Evolutionary conservation across 2,329 filamentous ascomycete genomes (phyloP).

Genomic region (Mycosphaerella sp.): DNA sequence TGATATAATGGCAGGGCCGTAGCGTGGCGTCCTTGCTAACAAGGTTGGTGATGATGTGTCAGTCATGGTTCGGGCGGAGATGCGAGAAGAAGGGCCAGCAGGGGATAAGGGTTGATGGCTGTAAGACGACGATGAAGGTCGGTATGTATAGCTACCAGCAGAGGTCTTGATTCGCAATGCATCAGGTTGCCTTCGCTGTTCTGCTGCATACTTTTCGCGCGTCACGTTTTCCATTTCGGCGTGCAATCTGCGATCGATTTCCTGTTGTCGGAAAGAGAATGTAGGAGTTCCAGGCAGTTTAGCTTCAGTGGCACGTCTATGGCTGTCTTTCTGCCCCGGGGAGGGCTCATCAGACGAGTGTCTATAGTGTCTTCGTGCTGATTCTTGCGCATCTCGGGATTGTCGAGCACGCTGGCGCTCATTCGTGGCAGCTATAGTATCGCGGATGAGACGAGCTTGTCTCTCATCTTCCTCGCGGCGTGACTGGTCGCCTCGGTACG

Average conservation of each 20-base stretch:
- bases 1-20: constrained; percentile 6
- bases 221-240: constrained; percentile 3
- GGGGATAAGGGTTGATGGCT: neutral
- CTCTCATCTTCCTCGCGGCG: constrained; percentile 9
- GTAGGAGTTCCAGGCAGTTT: constrained; percentile 1
- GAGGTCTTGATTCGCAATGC: constrained; percentile 2
- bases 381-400: constrained; percentile 2
- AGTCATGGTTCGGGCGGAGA: constrained; percentile 10
- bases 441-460: constrained; percentile 8
- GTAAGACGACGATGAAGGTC: neutral
- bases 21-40: constrained; percentile 8
- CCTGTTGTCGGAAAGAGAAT: neutral
- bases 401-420: constrained; percentile 2
- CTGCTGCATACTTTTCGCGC: constrained; percentile 7
- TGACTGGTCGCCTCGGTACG: neutral
- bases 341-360: constrained; percentile 2
- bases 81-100: neutral
- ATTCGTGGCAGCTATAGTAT: constrained; percentile 8
- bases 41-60: constrained; percentile 1
- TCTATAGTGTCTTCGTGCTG: constrained; percentile 2
- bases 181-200: neutral
- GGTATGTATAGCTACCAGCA: constrained; percentile 4
- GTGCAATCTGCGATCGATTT: constrained; percentile 2
- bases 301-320: constrained; percentile 7
- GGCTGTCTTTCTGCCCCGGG: neutral